Conservation (phyloP, 192 early-diverging fungal species). For the Backusella morwellensis region DNA sequence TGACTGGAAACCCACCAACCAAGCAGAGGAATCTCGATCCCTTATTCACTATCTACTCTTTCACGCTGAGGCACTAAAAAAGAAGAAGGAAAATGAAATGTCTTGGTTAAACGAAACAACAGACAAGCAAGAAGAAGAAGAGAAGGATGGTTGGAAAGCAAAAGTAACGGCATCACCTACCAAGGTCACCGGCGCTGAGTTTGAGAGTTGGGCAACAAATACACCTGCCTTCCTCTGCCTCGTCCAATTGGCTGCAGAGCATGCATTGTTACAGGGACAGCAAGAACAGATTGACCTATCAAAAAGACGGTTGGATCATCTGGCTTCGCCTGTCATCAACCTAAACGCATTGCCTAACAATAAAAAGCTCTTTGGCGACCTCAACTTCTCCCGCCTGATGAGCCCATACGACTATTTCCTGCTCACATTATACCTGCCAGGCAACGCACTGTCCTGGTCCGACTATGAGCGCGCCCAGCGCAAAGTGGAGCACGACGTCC, state of each 20-base stretch:
- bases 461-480: constrained; percentile 6
- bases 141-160: not conserved
- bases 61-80: not conserved
- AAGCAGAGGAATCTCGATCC: not conserved
- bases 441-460: constrained; percentile 17
- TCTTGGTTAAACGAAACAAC: not conserved
- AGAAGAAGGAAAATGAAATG: not conserved
- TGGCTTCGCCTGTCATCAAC: not conserved
- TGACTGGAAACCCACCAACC: not conserved
- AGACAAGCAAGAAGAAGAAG: not conserved
- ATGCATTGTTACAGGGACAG: not conserved
- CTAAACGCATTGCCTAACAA: not conserved
- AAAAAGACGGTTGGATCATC: constrained; percentile 3
- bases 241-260: not conserved
- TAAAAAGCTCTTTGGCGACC: not conserved
- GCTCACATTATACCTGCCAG: constrained; percentile 26
- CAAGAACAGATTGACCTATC: not conserved
- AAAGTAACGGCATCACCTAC: not conserved
- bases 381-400: constrained; percentile 34
- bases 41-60: not conserved
- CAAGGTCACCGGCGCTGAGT: not conserved
- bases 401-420: constrained; percentile 38
- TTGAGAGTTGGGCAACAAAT: not conserved
- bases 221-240: constrained; percentile 7
- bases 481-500: not conserved